Base-by-base conservation (phyloP, 805 yeast genomes). In the Candida taoyuanica region DNA sequence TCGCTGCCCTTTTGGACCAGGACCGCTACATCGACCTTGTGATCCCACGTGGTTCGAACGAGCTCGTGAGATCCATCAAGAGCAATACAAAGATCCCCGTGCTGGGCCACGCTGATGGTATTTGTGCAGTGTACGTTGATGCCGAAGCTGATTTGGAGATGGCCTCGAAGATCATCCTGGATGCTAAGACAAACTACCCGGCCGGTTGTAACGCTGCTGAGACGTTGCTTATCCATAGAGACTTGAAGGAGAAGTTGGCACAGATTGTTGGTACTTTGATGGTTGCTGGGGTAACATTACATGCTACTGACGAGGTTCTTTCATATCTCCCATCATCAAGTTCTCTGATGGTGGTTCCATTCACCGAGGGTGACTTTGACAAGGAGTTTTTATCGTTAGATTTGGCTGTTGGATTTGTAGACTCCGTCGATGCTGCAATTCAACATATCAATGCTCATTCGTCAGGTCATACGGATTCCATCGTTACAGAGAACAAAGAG, bases 171-270 rank as follows among this genome's bases (percentile, higher is more conserved):
- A 76, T 93, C 21, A 70, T 78, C 5, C 74, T 86, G 19, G 99
- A 93, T 62, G 74, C 96, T 5, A 93, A 93, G 63, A 87, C 96
- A 0, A 89, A 88, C 61, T 93, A 93, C 59, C 97, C 98, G 34
- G 98, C 98, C 11, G 99, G 96, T n/a, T 93, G 99, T 63, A 93
- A 93, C 59, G 97, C 98, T 7, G 91, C 77, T 39, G 99, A 93
- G 62, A 86, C 93, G 24, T 62, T 93, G 21, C 70, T 93, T 40
- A 63, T 94, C 33, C 73, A 82, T 60, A 63, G 68, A 35, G 56
- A 49, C 42, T 59, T 59, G 48, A 67, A 56, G 37, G 64, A 43
- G 50, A 53, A 48, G 27, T 51, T 71, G 13, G 42, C 63, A 13
- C 59, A 62, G 18, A 65, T 70, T 13, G 53, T 68, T n/a, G 55